Evolutionary conservation across 495 filamentous ascomycete species (phyloP), one percentile per base, ranked within the genome.

Genomic region (Penicillium atrosanguineum): DNA sequence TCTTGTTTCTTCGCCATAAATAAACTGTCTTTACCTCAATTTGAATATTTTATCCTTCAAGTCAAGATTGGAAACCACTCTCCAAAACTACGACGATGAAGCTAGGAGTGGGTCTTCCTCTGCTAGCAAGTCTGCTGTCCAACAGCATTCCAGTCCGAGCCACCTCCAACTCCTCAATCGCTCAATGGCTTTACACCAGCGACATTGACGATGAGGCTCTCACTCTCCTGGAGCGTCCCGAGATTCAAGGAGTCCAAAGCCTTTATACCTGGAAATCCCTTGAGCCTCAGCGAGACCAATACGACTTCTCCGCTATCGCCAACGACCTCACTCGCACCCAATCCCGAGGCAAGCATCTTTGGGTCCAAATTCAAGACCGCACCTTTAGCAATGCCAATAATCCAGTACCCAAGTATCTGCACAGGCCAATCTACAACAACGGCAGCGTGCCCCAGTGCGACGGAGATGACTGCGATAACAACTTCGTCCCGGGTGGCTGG

Each of bases 201-300:
- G 46, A 48, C 7, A 48, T 48, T 16, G 20, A 48, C 28, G 8
- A 48, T 4, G 46, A 48, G 20, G 46, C 46, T 21, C 31, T 48
- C 26, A 0, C 46, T 16, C 46, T 48, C 46, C 16, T 48, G 34
- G 16, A 48, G 6, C 46, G 26, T 21, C 46, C 46, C 5, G 46
- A 48, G 34, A 48, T 48, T 16, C 46, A 48, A 9, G 46, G 46
- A 7, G 21, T 48, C 46, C 46, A 48, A 34, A 48, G 20, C 31
- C 46, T 48, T 11, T 48, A 48, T n/a, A 48, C 25, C 4, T 48
- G 46, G 46, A 48, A 48, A 34, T 48, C 46, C 12, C 46, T 48
- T 12, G 46, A 48, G 9, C 46, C 46, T n/a, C 16, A 36, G 20
- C 15, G 20, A 37, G 46, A 8, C 29, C 46, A 48, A 37, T 48